These are phyloP conservation scores for Waltergamsia citrina DNA, from an alignment of 2,329 filamentous ascomycete species.

Conservation along the genomic window DNA sequence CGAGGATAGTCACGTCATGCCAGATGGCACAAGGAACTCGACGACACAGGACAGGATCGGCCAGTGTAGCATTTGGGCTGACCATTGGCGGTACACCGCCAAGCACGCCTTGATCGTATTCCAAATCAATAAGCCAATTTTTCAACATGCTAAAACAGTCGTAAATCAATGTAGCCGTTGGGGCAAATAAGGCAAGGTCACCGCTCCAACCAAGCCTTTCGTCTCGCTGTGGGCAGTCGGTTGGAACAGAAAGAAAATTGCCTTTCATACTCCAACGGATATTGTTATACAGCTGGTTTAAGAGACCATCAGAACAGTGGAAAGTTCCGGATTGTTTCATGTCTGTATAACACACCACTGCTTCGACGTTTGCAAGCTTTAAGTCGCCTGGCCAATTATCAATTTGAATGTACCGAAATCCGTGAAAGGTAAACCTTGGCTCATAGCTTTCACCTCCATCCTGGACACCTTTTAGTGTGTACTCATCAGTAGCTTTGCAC, in stretches of 20 bases:
- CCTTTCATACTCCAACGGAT: conserved; percentile 2
- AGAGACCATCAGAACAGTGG: background rate
- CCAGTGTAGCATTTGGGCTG: conserved; percentile 1
- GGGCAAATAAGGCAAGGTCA: background rate
- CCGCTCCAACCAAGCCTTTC: conserved; percentile 2
- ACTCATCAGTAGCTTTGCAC: conserved; percentile 1
- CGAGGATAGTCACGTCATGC: conserved; percentile 1
- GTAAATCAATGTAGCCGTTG: background rate
- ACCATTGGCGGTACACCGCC: conserved; percentile 2
- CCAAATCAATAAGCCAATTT: conserved; percentile 1
- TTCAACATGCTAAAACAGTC: background rate
- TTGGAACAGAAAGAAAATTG: conserved; percentile 1
- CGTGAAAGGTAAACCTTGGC: conserved; percentile 1
- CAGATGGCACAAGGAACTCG: conserved; percentile 1
- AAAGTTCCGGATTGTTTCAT: conserved; percentile 1
- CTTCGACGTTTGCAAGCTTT: background rate
- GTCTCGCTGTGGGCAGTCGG: conserved; percentile 2
- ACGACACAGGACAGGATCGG: conserved; percentile 1
- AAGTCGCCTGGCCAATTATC: background rate
- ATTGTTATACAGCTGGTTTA: conserved; percentile 2
- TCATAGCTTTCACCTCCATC: background rate
- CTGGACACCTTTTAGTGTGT: background rate
- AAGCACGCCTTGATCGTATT: conserved; percentile 1
- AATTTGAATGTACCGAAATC: conserved; percentile 1
- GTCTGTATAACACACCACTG: conserved; percentile 2